Evolutionary conservation across 495 filamentous ascomycete species (phyloP), one percentile per base, ranked within the genome.

Genomic region (Aspergillus funiculosus): DNA sequence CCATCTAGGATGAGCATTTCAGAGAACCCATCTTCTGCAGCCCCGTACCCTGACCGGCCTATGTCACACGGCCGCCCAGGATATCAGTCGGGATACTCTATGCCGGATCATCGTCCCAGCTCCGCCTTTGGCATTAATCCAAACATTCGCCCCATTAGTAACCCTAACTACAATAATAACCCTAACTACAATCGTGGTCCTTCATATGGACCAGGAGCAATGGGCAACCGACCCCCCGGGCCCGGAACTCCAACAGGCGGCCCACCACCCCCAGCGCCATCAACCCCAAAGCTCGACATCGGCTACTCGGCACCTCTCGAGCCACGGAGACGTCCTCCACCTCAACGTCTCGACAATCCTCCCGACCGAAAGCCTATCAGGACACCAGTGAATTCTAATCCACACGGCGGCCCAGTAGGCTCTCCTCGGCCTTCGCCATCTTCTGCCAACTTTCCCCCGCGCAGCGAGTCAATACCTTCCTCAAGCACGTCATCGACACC

Each of bases 91-190:
- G 67, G 77, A 25, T 67, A 68, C 48, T 55, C 58, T 25, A 61
- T 65, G 54, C 56, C 66, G n/a, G 67, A 69, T 29, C 55, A 59
- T 49, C 76, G 84, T 1, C 80, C 83, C 8, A 73, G 69, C 38
- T 85, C 82, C 46, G 80, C 83, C 9, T 84, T 84, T 59, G 80
- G 82, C 11, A 81, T 86, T 55, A 78, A 71, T 36, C 72, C 64
- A 13, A 71, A 67, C 47, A 62, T 74, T 37, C 73, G 75, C 34
- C 59, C 73, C n/a, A n/a, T n/a, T n/a, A 69, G 69, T 48, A 69
- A 63, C 34, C 59, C 62, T 49, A 52, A 50, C 24, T 57, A 59
- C 39, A 55, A 59, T 36, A 69, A 70, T 48, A 69, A 63, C 34
- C 59, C 62, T 49, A 52, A 50, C 24, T 57, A 59, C 39, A 55